A percentile compares a stretch with the other conserved stretches of the same genome.
Conservation (phyloP, 495 filamentous ascomycete genomes). For the Aspergillus diversus region DNA sequence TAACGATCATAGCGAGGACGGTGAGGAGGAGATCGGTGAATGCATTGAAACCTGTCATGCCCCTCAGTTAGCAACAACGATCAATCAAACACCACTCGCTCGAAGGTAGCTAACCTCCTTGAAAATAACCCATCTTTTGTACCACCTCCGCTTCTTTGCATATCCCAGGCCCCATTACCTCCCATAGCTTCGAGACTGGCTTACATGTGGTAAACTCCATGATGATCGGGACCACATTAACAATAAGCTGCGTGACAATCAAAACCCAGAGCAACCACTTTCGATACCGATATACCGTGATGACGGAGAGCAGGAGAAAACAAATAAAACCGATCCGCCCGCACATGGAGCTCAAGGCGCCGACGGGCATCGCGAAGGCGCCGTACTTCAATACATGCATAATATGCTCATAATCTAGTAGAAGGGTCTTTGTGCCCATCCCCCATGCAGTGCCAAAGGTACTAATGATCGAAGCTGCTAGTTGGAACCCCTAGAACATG, state of each 20-base stretch:
- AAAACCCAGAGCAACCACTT: background rate
- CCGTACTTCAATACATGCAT: background rate
- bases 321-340: background rate
- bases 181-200: conserved; percentile 1
- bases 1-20: background rate
- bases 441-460: background rate
- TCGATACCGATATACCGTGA: background rate
- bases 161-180: background rate
- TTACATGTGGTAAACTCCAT: background rate
- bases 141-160: background rate
- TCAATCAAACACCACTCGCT: background rate
- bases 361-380: background rate
- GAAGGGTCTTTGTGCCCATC: background rate
- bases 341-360: background rate
- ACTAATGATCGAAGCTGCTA: background rate
- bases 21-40: background rate
- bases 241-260: background rate
- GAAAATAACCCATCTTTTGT: conserved; percentile 1
- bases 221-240: background rate
- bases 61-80: background rate
- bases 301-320: background rate
- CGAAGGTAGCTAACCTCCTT: background rate
- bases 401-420: background rate
- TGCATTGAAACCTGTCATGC: background rate
- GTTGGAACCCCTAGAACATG: background rate